A percentile compares a stretch with the other conserved stretches of the same genome.
These are phyloP conservation scores for Dacryopinax spathularia DNA, from an alignment of 768 basidiomycete species.

Conservation along the genomic window DNA sequence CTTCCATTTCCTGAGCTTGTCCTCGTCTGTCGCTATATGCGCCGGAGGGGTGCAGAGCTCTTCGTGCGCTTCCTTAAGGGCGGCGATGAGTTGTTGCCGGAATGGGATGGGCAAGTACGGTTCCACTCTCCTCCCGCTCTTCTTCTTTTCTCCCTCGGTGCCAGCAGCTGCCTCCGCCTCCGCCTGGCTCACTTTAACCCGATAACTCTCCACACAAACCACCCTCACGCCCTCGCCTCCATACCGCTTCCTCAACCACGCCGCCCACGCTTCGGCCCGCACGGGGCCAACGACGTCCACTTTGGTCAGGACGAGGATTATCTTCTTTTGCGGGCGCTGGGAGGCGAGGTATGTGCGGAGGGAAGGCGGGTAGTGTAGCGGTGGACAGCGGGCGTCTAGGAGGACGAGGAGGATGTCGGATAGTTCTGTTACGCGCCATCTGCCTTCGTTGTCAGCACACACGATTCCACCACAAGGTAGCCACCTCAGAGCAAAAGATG, in stretches of 20 bases:
- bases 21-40: slow-evolving; percentile 34
- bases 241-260: slow-evolving; percentile 40
- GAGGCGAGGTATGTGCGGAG: slow-evolving; percentile 46
- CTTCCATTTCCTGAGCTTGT: slow-evolving; percentile 45
- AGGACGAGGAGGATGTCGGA: slow-evolving; percentile 79
- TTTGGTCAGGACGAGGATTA: slow-evolving; percentile 75
- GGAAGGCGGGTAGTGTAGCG: slow-evolving; percentile 72
- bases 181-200: slow-evolving; percentile 28
- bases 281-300: slow-evolving; percentile 65
- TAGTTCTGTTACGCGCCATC: slow-evolving; percentile 88
- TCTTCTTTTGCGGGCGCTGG: slow-evolving; percentile 25
- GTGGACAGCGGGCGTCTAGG: slow-evolving; percentile 79
- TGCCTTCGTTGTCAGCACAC: slow-evolving; percentile 19
- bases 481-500: too few species aligned
- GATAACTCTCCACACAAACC: slow-evolving; percentile 65
- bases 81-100: slow-evolving; percentile 46
- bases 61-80: slow-evolving; percentile 50
- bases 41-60: slow-evolving; percentile 57
- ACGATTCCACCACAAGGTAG: too few species aligned
- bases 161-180: slow-evolving; percentile 10
- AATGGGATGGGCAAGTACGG: slow-evolving; percentile 57
- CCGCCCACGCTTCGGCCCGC: slow-evolving; percentile 50
- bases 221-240: slow-evolving; percentile 36
- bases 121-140: slow-evolving; percentile 36
- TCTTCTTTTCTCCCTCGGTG: slow-evolving; percentile 16